Evolutionary conservation across 768 basidiomycete species (phyloP).

Genomic region (Boletales sp.): DNA sequence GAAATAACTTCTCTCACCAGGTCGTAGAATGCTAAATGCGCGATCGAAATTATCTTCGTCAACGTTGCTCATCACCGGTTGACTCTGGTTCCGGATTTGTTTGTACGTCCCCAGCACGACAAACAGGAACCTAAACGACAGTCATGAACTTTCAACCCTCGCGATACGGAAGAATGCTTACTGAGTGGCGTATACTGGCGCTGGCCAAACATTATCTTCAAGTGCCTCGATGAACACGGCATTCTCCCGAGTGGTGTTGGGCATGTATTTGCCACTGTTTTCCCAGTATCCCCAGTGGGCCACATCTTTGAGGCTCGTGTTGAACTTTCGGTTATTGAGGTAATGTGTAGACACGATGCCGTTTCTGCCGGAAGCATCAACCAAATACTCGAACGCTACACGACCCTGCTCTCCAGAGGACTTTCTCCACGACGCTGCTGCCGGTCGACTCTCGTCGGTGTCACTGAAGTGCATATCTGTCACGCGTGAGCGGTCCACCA

Average conservation of each 20-base stretch:
- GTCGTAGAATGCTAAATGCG: constrained; percentile 7
- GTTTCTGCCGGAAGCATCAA: constrained; percentile 12
- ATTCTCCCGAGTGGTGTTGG: constrained; percentile 31
- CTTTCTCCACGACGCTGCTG: background rate
- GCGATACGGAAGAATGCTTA: background rate
- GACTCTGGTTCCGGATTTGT: constrained; percentile 59
- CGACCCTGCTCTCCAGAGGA: background rate
- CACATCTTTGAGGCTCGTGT: constrained; percentile 30
- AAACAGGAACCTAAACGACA: constrained; percentile 2
- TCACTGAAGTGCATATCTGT: constrained; percentile 5
- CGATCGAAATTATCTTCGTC: constrained; percentile 58
- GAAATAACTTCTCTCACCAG: background rate
- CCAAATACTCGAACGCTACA: constrained; percentile 4
- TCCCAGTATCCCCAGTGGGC: constrained; percentile 39
- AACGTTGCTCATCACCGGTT: constrained; percentile 56
- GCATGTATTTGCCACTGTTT: constrained; percentile 25
- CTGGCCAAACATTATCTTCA: background rate
- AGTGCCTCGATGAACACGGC: constrained; percentile 36
- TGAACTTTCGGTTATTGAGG: constrained; percentile 33
- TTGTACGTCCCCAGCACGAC: constrained; percentile 58
- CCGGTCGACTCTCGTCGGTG: background rate
- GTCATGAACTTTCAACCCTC: background rate
- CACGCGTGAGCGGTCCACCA: background rate
- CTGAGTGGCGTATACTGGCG: too few relatives aligned
- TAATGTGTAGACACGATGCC: constrained; percentile 22